Conservation (phyloP, 768 basidiomycete species). For the Cystobasidium ongulense region DNA sequence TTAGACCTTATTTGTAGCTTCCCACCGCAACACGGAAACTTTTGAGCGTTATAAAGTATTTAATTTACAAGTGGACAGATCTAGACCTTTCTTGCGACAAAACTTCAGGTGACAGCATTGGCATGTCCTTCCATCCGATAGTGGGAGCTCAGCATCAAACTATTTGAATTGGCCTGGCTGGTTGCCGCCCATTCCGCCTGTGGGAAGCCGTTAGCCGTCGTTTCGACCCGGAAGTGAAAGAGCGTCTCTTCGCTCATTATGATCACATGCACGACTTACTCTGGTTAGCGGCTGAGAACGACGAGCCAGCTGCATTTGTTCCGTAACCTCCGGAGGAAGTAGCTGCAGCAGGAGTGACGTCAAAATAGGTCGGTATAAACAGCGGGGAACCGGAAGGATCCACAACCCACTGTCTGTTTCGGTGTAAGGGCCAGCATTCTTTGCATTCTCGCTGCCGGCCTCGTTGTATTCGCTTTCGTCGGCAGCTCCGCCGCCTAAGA, state of each 20-base stretch:
- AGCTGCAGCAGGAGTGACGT: background rate
- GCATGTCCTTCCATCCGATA: no score
- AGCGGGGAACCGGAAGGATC: background rate
- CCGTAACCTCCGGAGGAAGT: constrained; percentile 22
- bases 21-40: background rate
- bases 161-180: constrained; percentile 8
- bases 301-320: background rate
- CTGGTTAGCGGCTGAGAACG: constrained; percentile 11
- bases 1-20: background rate
- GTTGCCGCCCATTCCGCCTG: constrained; percentile 19
- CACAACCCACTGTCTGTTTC: background rate
- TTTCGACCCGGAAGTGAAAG: background rate
- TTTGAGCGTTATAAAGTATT: no score
- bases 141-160: background rate
- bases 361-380: background rate
- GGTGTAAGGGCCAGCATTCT: constrained; percentile 1
- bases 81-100: no score
- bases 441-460: constrained; percentile 6
- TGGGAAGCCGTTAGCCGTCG: background rate
- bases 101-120: no score
- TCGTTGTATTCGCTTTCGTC: constrained; percentile 8
- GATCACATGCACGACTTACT: background rate
- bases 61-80: no score
- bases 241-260: no score
- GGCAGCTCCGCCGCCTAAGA: background rate